A percentile compares a stretch with the other conserved stretches of the same genome.
phyloP scores from a whole-genome alignment of 2,329 filamentous ascomycete genomes.

The Paraconiothyrium brasiliense region DNA sequence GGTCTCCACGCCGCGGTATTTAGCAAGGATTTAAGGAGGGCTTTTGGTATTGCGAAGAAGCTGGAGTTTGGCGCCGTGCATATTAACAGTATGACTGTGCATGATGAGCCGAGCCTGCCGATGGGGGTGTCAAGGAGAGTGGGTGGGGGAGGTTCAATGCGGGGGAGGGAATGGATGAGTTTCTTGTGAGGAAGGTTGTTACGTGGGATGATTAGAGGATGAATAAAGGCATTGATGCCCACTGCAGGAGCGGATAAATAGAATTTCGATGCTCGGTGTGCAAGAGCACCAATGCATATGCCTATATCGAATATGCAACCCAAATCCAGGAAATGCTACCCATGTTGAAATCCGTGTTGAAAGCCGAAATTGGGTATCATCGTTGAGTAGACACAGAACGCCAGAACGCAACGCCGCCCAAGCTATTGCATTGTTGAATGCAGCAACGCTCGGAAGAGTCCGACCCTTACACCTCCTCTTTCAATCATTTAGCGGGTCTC shows the following conservation, averaged over 20 bases:
- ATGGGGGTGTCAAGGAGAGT: conserved; percentile 26
- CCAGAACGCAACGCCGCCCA: conserved; percentile 22
- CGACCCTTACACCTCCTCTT: neutral
- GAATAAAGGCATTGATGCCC: neutral
- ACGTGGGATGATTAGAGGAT: conserved; percentile 23
- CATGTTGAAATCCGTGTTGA: conserved; percentile 47
- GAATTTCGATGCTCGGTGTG: too few species aligned
- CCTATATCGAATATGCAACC: neutral
- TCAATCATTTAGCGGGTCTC: conserved; percentile 15
- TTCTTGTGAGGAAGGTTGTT: conserved; percentile 19
- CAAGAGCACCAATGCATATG: too few species aligned
- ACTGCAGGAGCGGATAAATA: too few species aligned
- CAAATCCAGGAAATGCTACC: conserved; percentile 9
- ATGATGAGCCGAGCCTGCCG: conserved; percentile 27
- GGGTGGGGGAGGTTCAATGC: conserved; percentile 30
- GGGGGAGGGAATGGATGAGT: conserved; percentile 23
- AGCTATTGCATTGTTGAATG: conserved; percentile 24
- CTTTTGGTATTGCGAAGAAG: conserved; percentile 23
- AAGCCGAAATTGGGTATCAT: conserved; percentile 47
- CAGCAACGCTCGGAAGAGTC: neutral
- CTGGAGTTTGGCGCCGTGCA: conserved; percentile 29
- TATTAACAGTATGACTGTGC: conserved; percentile 31
- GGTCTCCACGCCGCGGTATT: conserved; percentile 27
- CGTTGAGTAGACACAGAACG: conserved; percentile 44
- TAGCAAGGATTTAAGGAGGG: conserved; percentile 20